Percentiles rank a stretch among this genome's conserved stretches.
These are phyloP conservation scores for Tetrastigma voinierianum DNA, from an alignment of 164 flowering plant genomes.

Conservation along the genomic window DNA sequence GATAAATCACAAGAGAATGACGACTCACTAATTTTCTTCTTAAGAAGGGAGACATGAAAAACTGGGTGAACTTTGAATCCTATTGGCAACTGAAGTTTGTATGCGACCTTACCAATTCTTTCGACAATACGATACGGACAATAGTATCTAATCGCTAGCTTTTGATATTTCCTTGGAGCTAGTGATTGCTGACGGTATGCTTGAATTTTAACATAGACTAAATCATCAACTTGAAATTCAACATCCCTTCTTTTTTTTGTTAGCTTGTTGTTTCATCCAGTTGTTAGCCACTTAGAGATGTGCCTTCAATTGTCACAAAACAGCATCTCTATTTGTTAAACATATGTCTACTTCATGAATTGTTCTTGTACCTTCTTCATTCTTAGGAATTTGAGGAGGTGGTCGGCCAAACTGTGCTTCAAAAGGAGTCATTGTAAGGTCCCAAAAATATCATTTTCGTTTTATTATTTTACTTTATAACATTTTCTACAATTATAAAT, in stretches of 20 bases:
- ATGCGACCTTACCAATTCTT: not conserved
- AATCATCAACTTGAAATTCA: not conserved
- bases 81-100: not conserved
- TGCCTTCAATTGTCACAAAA: not conserved
- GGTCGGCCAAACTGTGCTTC: not conserved
- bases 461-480: no score
- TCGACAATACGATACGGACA: not conserved
- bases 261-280: slow-evolving; percentile 1
- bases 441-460: no score
- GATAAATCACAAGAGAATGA: slow-evolving; percentile 4
- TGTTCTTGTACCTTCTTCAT: not conserved
- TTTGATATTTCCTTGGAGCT: not conserved
- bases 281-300: not conserved
- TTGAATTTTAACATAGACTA: not conserved
- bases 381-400: not conserved
- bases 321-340: not conserved
- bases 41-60: slow-evolving; percentile 5
- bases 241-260: not conserved
- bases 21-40: not conserved
- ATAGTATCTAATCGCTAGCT: not conserved
- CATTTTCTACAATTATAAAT: no score
- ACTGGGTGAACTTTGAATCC: not conserved
- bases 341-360: no score
- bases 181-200: not conserved
- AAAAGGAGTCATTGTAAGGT: not conserved